Percentiles rank a stretch among this genome's conserved stretches.
phyloP scores from a whole-genome alignment of 1,284 basidiomycete genomes.

The Cryptococcus sp. region DNA sequence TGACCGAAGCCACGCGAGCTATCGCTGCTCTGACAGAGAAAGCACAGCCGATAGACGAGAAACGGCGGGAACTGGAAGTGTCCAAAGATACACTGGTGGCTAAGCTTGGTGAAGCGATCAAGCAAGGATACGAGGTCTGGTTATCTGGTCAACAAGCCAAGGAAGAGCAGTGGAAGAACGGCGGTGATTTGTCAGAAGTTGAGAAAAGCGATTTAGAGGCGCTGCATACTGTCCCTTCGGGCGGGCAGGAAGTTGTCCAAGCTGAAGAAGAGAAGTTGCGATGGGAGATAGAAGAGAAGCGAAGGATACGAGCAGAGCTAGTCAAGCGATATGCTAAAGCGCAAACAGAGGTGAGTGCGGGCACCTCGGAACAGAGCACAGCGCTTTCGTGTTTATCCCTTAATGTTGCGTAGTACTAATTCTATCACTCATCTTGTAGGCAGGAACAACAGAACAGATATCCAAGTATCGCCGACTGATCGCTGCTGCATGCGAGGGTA shows the following conservation, averaged over 20 bases:
- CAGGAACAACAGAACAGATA: conserved; percentile 81
- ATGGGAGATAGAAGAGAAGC: conserved; percentile 65
- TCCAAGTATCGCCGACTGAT: conserved; percentile 82
- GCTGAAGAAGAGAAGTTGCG: conserved; percentile 64
- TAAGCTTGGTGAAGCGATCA: conserved; percentile 77
- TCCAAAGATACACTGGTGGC: conserved; percentile 68
- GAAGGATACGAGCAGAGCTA: conserved; percentile 66
- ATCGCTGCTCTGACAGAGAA: conserved; percentile 68
- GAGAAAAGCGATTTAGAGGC: conserved; percentile 45
- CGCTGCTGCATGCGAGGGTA: conserved; percentile 80
- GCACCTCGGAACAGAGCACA: background rate
- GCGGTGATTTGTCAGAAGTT: conserved; percentile 32
- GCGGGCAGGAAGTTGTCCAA: conserved; percentile 41
- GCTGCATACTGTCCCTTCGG: conserved; percentile 54
- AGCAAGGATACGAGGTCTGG: conserved; percentile 90
- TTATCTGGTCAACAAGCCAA: conserved; percentile 77
- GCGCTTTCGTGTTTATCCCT: conserved; percentile 4
- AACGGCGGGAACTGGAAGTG: conserved; percentile 62
- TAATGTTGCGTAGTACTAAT: background rate
- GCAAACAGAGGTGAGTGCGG: conserved; percentile 68
- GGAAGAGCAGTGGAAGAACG: conserved; percentile 58
- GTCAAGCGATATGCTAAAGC: conserved; percentile 75
- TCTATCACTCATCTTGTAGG: conserved; percentile 18
- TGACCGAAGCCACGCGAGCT: conserved; percentile 79
- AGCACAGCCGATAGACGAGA: conserved; percentile 67